Conservation (phyloP, 768 basidiomycete genomes). For the Phlebiopsis flavidoalba region DNA sequence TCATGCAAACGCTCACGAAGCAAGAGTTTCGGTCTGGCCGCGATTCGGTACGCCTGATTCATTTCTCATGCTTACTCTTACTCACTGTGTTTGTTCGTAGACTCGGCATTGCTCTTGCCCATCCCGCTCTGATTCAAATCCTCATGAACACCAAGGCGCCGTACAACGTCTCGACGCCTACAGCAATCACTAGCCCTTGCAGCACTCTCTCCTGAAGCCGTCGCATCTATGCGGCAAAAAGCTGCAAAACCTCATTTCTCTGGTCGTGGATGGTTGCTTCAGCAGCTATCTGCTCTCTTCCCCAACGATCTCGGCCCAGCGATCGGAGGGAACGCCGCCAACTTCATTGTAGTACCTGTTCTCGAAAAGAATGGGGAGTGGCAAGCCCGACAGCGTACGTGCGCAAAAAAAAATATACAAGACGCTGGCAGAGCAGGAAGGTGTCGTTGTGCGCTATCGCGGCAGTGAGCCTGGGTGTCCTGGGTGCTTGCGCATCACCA, state of each 20-base stretch:
- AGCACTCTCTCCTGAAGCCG: slow-evolving; percentile 64
- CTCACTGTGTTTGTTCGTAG: slow-evolving; percentile 37
- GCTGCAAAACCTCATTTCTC: slow-evolving; percentile 44
- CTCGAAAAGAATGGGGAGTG: slow-evolving; percentile 38
- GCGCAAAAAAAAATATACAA: slow-evolving; percentile 65
- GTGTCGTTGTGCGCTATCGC: slow-evolving; percentile 87
- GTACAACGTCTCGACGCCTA: slow-evolving; percentile 92
- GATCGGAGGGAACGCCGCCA: slow-evolving; percentile 84
- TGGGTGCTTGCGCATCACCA: slow-evolving; percentile 84
- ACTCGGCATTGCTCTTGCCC: slow-evolving; percentile 84
- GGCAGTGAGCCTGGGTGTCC: slow-evolving; percentile 83
- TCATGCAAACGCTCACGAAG: slow-evolving; percentile 97
- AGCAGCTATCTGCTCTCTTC: slow-evolving; percentile 40
- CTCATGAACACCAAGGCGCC: slow-evolving; percentile 96
- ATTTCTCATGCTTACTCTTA: neutral
- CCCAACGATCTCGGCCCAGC: slow-evolving; percentile 55
- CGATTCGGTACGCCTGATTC: slow-evolving; percentile 68
- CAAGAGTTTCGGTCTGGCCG: slow-evolving; percentile 94
- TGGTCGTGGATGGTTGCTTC: slow-evolving; percentile 53
- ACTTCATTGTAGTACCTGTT: slow-evolving; percentile 84
- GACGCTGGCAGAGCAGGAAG: slow-evolving; percentile 75
- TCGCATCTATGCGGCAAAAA: slow-evolving; percentile 63
- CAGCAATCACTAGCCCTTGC: slow-evolving; percentile 76
- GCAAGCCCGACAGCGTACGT: slow-evolving; percentile 52
- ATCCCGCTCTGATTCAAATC: slow-evolving; percentile 86